A percentile compares a stretch with the other conserved stretches of the same genome.
phyloP scores from a whole-genome alignment of 371 early-diverging fungal genomes.

The Dentiscutata heterogama region DNA sequence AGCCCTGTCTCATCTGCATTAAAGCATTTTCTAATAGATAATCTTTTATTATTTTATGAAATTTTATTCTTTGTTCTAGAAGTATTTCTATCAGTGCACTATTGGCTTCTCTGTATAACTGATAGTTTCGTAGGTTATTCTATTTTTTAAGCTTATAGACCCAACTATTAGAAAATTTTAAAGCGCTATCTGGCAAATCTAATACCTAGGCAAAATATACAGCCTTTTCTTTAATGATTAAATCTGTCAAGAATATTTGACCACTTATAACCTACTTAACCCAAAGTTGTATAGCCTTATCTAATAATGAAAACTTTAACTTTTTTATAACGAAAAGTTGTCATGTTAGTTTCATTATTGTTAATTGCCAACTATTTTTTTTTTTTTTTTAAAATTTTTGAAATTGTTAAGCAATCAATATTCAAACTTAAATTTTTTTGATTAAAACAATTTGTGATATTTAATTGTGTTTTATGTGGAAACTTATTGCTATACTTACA shows the following conservation, averaged over 20 bases:
- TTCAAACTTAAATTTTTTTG: too few relatives aligned
- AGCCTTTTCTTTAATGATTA: constrained; percentile 20
- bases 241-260: constrained; percentile 10
- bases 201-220: not conserved
- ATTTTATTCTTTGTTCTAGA: constrained; percentile 16
- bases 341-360: not conserved
- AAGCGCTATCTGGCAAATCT: not conserved
- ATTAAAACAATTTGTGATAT: not conserved
- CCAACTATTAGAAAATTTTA: constrained; percentile 18
- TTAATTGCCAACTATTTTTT: not conserved
- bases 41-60: not conserved
- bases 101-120: not conserved
- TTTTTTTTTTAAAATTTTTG: constrained; percentile 12
- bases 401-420: not conserved
- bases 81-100: constrained; percentile 11
- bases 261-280: not conserved
- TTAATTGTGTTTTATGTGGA: not conserved
- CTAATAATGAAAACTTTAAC: constrained; percentile 16
- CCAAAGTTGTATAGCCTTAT: not conserved
- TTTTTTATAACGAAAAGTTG: not conserved
- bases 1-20: constrained; percentile 13
- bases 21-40: not conserved
- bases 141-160: not conserved
- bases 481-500: not conserved
- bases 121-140: not conserved